Conservation (phyloP, 768 basidiomycete species). For the Macrolepiota fuliginosa region DNA sequence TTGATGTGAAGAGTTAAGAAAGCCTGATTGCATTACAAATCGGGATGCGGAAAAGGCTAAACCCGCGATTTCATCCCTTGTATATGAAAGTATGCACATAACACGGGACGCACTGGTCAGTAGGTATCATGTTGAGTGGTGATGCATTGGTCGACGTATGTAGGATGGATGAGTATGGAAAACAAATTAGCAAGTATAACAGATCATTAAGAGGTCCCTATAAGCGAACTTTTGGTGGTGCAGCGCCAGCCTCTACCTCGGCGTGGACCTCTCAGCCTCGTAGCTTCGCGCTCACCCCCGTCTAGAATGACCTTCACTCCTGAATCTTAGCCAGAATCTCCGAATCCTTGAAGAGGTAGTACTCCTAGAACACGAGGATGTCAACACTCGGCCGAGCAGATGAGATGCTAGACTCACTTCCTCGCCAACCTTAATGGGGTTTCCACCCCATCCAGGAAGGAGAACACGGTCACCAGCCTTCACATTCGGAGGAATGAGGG, state of each 20-base stretch:
- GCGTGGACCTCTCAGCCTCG: not conserved
- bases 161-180: not conserved
- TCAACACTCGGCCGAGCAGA: not conserved
- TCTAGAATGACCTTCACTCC: conserved; percentile 52
- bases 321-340: conserved; percentile 97
- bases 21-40: not conserved
- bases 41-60: not conserved
- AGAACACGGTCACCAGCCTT: conserved; percentile 91
- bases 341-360: conserved; percentile 88
- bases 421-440: conserved; percentile 93
- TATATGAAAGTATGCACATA: not conserved
- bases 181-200: not conserved
- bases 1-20: too few relatives aligned
- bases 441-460: conserved; percentile 96
- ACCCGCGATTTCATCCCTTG: not conserved
- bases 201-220: conserved; percentile 3
- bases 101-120: not conserved
- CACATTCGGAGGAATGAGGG: conserved; percentile 70
- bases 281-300: not conserved
- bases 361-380: conserved; percentile 59
- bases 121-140: conserved; percentile 12
- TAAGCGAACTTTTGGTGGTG: conserved; percentile 15
- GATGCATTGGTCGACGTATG: conserved; percentile 2
- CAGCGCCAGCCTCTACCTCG: not conserved
- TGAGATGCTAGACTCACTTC: conserved; percentile 58